phyloP scores from a whole-genome alignment of 371 early-diverging fungal species.

The Actinomucor elegans region DNA sequence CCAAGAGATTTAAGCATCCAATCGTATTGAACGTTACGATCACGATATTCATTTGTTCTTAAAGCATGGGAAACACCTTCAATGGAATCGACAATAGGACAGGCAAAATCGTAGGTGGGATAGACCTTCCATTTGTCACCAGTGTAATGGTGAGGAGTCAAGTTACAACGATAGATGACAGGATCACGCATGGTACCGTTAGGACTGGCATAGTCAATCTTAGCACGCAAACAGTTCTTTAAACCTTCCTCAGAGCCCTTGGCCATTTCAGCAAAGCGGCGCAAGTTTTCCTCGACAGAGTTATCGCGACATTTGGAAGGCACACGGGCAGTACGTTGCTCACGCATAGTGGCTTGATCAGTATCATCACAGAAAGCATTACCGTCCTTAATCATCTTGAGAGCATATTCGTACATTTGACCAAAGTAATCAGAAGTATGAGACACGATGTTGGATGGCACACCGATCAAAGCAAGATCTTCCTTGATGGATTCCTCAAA shows the following conservation, averaged over 20 bases:
- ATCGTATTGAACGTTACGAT: slow-evolving; percentile 98
- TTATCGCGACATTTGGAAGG: slow-evolving; percentile 88
- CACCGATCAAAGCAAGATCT: slow-evolving; percentile 88
- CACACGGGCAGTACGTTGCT: slow-evolving; percentile 90
- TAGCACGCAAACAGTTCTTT: slow-evolving; percentile 96
- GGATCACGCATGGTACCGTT: slow-evolving; percentile 99
- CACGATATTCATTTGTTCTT: slow-evolving; percentile 99
- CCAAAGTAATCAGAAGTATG: slow-evolving; percentile 98
- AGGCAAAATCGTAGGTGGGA: slow-evolving; percentile 99
- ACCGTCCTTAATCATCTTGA: slow-evolving; percentile 90
- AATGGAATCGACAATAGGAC: slow-evolving; percentile 97
- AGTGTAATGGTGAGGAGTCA: slow-evolving; percentile 93
- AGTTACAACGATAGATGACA: slow-evolving; percentile 97
- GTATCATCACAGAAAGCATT: slow-evolving; percentile 98
- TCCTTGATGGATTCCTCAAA: slow-evolving; percentile 95
- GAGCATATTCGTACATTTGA: slow-evolving; percentile 81
- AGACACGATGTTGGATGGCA: slow-evolving; percentile 78
- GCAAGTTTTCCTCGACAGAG: slow-evolving; percentile 89
- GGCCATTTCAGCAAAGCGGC: slow-evolving; percentile 94
- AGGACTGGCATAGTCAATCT: slow-evolving; percentile 90
- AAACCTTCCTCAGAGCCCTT: slow-evolving; percentile 84
- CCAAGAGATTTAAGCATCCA: slow-evolving; percentile 96
- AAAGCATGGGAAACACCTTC: slow-evolving; percentile 99
- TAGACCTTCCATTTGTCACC: slow-evolving; percentile 95
- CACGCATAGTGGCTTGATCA: slow-evolving; percentile 87